Evolutionary conservation across 352 stramenopile species (phyloP).

Genomic region (Phytopythium montanum): DNA sequence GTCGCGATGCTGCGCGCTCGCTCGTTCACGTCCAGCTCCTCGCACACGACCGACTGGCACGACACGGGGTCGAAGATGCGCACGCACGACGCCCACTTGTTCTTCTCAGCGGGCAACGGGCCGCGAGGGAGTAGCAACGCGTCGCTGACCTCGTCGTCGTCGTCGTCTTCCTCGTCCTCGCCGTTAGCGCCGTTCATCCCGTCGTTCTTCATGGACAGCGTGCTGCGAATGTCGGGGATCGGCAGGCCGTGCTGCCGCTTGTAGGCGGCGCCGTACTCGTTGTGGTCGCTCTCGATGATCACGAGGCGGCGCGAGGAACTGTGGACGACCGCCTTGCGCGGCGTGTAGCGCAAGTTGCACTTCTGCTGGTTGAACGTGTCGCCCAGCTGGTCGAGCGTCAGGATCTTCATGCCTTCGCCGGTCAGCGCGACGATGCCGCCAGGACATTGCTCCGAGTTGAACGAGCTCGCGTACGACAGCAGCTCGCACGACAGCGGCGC

Average conservation of each 20-base stretch:
- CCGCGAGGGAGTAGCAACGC: constrained; percentile 63
- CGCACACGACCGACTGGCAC: constrained; percentile 78
- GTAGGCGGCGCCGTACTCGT: constrained; percentile 92
- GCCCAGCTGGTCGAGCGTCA: constrained; percentile 94
- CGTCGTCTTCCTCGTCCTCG: constrained; percentile 68
- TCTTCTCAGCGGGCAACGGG: constrained; percentile 48
- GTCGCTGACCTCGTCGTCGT: constrained; percentile 85
- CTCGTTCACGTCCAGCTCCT: constrained; percentile 94
- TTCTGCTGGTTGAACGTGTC: constrained; percentile 97
- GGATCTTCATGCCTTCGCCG: constrained; percentile 96
- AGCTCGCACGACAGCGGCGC: constrained; percentile 95
- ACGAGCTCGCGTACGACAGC: constrained; percentile 94
- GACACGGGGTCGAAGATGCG: constrained; percentile 96
- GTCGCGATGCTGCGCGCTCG: constrained; percentile 91
- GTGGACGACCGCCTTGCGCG: constrained; percentile 93
- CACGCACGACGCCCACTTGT: constrained; percentile 96
- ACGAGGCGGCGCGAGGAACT: constrained; percentile 85
- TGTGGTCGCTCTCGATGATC: constrained; percentile 98
- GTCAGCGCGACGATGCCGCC: constrained; percentile 97
- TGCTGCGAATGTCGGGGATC: constrained; percentile 53
- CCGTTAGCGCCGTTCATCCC: constrained; percentile 18
- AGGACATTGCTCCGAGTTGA: constrained; percentile 94
- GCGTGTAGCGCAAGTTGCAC: constrained; percentile 96
- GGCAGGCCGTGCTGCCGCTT: constrained; percentile 76
- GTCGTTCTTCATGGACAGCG: constrained; percentile 14